phyloP scores from a whole-genome alignment of 495 filamentous ascomycete genomes.

The Bathelium albidoporum region DNA sequence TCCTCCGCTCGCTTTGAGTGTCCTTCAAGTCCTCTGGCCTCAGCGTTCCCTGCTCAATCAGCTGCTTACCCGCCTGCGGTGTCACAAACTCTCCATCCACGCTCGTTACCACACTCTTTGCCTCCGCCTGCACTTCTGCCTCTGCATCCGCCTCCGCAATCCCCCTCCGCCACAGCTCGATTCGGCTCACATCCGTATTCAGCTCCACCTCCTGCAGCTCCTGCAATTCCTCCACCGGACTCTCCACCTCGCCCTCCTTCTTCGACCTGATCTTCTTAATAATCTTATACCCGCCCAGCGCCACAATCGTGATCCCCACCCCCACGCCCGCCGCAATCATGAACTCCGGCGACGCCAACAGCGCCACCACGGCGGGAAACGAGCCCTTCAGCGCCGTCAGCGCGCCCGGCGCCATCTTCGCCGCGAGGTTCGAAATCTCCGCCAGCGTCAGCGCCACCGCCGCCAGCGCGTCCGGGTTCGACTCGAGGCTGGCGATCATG shows the following conservation, averaged over 20 bases:
- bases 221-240: conserved; percentile 24
- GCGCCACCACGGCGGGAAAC: conserved; percentile 72
- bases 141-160: conserved; percentile 63
- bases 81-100: conserved; percentile 85
- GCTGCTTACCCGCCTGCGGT: conserved; percentile 53
- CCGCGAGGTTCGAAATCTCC: conserved; percentile 71
- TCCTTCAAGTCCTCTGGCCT: conserved; percentile 28
- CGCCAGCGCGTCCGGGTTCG: conserved; percentile 85
- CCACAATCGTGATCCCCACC: conserved; percentile 81
- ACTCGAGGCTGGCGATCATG: conserved; percentile 79
- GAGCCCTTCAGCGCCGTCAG: conserved; percentile 62
- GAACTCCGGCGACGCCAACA: conserved; percentile 86
- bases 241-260: conserved; percentile 43
- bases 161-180: conserved; percentile 79
- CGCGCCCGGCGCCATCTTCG: conserved; percentile 77
- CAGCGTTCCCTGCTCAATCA: conserved; percentile 31
- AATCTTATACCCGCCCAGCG: conserved; percentile 94
- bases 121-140: conserved; percentile 39
- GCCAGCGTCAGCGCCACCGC: conserved; percentile 88
- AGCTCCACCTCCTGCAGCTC: conserved; percentile 41
- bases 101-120: conserved; percentile 48
- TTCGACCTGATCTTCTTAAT: conserved; percentile 66
- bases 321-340: conserved; percentile 83
- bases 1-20: conserved; percentile 13
- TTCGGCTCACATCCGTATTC: conserved; percentile 43